Conservation (phyloP, 192 early-diverging fungal species). For the Linnemannia elongata region DNA sequence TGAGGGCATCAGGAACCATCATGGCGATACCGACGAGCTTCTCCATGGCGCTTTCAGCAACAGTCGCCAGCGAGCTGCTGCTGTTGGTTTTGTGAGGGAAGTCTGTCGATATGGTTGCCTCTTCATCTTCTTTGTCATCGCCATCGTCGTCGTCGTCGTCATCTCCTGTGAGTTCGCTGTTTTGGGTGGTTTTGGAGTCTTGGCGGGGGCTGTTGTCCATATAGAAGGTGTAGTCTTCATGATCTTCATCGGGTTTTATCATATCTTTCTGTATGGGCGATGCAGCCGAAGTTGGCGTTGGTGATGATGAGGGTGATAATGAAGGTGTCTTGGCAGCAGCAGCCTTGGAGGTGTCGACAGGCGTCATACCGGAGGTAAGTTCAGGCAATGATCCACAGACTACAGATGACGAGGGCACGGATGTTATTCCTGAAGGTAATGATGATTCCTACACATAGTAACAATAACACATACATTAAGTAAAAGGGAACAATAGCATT, state of each 20-base stretch:
- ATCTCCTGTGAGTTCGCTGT: conserved; percentile 28
- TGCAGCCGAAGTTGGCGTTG: background rate
- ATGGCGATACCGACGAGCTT: conserved; percentile 27
- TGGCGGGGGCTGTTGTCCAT: conserved; percentile 37
- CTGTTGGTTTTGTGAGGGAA: background rate
- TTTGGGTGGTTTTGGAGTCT: background rate
- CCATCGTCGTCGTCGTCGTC: conserved; percentile 27
- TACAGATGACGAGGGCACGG: background rate
- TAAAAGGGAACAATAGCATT: background rate
- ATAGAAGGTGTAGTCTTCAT: conserved; percentile 22
- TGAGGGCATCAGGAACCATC: conserved; percentile 6
- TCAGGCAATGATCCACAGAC: background rate
- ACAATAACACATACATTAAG: background rate
- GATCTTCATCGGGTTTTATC: background rate
- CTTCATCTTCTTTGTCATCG: background rate
- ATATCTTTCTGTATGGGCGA: background rate
- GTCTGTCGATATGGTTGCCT: conserved; percentile 3
- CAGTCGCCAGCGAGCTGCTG: conserved; percentile 43
- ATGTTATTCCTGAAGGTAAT: background rate
- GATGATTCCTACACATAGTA: background rate
- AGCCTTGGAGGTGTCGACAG: background rate
- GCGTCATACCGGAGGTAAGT: background rate
- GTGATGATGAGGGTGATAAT: background rate
- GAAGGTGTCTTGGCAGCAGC: background rate
- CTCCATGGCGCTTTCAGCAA: conserved; percentile 11